These are phyloP conservation scores for Aegilops sharonensis DNA, from an alignment of 176 grass and related monocot genomes.

Conservation along the genomic window DNA sequence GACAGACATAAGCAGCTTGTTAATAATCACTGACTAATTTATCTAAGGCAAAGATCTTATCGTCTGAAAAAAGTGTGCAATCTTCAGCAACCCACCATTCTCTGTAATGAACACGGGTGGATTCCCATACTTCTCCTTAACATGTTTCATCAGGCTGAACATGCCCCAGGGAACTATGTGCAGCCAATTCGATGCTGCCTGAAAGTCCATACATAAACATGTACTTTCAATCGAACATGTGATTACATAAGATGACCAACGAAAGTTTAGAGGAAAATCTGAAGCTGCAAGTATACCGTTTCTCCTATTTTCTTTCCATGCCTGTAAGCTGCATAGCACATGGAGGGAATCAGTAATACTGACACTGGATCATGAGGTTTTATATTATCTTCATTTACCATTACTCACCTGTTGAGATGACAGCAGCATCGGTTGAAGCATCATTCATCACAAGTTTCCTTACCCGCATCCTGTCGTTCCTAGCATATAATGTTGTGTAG, in stretches of 20 bases:
- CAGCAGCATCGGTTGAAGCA: slow-evolving; percentile 63
- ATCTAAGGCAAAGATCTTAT: background rate
- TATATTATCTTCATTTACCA: no score
- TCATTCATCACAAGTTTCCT: slow-evolving; percentile 82
- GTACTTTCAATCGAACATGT: background rate
- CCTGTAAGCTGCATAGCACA: slow-evolving; percentile 50
- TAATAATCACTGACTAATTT: background rate
- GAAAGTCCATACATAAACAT: slow-evolving; percentile 9
- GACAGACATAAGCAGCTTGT: background rate
- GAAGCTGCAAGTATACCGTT: slow-evolving; percentile 40
- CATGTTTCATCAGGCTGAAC: slow-evolving; percentile 69
- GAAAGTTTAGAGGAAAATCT: background rate
- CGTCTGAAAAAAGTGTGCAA: background rate
- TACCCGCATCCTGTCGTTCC: slow-evolving; percentile 68
- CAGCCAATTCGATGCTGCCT: slow-evolving; percentile 84
- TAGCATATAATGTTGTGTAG: slow-evolving; percentile 89
- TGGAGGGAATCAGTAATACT: slow-evolving; percentile 23
- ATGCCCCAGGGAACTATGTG: slow-evolving; percentile 92
- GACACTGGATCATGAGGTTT: background rate
- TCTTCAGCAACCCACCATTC: slow-evolving; percentile 52
- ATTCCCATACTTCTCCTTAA: slow-evolving; percentile 88
- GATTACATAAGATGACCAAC: background rate
- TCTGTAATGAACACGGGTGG: slow-evolving; percentile 76
- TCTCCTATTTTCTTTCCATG: slow-evolving; percentile 89
- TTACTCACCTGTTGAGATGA: slow-evolving; percentile 72